Base-by-base conservation (phyloP, 768 basidiomycete species). In the Leccinellum albellum region DNA sequence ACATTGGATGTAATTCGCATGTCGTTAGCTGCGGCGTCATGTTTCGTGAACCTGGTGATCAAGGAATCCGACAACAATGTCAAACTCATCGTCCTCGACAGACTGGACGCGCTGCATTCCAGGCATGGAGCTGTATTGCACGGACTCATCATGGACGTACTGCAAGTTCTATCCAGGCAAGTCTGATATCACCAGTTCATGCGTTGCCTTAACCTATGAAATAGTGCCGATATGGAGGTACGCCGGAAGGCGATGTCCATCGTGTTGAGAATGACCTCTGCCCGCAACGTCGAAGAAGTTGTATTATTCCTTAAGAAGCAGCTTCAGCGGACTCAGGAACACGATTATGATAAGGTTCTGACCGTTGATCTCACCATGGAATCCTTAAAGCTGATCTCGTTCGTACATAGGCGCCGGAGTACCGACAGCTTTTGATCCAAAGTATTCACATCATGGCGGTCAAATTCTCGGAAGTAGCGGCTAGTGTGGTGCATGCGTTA, bases 31-130 rank as follows among this genome's bases (percentile, higher is more conserved):
- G 90, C 94, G 49, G 95, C 94, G 4, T 83, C 87, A 9, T 89
- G 84, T 61, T 86, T 96, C 61, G 91, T 97, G 65, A 89, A 84
- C 61, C 84, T 98, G 47, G 87, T 94, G 58, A 80, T 89, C 71
- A 96, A 95, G 75, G 96, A 98, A 74, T 93, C 94, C 2, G 96
- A 98, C 76, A 99, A 98, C 75, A 99, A 99, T 65, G 96, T 98
- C 73, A 98, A 98, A 74, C 82, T 98, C 46, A 98, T 98, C 57
- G 96, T 98, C 17, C 80, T 99, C 24, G 91, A 96, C 68, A 86
- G 97, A 46, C 81, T 99, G 33, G 91, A 98, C 54, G 75, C 73
- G 32, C 79, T 99, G 21, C 84, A 91, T 45, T 78, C 85, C 5
- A 91, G 87, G 66, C 94, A 98, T 71, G 94, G 91, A 17, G 85